Evolutionary conservation across 345 rosid species (phyloP), one percentile per base, ranked within the genome.

Genomic region (Reutealis trisperma): DNA sequence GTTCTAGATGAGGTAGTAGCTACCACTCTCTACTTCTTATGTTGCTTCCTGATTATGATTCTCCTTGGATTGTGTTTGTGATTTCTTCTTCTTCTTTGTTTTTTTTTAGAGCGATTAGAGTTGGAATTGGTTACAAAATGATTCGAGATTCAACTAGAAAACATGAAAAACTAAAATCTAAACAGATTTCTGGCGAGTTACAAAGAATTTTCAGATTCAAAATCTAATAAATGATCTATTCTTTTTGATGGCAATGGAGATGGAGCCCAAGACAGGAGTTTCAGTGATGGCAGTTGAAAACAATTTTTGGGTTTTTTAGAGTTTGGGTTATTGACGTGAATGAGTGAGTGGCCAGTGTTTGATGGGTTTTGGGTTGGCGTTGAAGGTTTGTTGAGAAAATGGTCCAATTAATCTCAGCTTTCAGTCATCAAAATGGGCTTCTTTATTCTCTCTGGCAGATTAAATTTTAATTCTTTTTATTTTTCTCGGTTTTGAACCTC

Each of bases 1-100:
- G 60, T 42, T 24, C 75, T 69, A 25, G 75, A 3, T 16, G 19
- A 51, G 5, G 74, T 66, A 13, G 86, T 63, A 6, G 80, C 63
- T 21, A 79, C 73, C 22, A 70, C 83, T 77, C 83, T 83, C 73
- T 79, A 92, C 76, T 87, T 87, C 83, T 86, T 88, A 84, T 76
- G 86, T 63, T 77, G 78, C 79, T 91, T 96, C 74, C 61, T 72
- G 84, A 64, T 42, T 74, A 45, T 74, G 84, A 70, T 63, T 80
- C 65, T 80, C 75, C n/a, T 84, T 60, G 51, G 16, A 78, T 71
- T 30, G 77, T 61, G 66, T 19, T 22, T 41, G 63, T 2, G 87
- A 67, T 83, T 87, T 90, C 91, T 90, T 92, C 93, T 27, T 27
- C 30, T 27, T 27, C n/a, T n/a, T n/a, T n/a, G n/a, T 27, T 27